Percentiles rank a stretch among this genome's conserved stretches.
Conservation (phyloP, 1,284 basidiomycete genomes). For the Cystobasidium sp. region DNA sequence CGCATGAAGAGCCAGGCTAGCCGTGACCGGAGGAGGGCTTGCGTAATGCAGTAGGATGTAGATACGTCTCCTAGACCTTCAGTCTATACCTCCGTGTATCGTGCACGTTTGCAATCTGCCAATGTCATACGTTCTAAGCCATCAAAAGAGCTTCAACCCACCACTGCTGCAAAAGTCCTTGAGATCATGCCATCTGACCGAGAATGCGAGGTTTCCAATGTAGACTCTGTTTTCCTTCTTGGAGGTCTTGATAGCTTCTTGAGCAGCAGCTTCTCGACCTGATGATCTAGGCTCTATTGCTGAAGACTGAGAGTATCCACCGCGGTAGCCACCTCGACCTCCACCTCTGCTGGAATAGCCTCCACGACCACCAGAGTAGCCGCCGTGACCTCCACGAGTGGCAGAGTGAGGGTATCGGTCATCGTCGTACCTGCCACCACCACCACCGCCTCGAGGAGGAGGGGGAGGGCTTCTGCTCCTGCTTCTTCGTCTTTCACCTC, state of each 20-base stretch:
- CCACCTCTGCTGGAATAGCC: slow-evolving; percentile 4
- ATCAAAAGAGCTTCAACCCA: slow-evolving; percentile 59
- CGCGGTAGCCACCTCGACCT: slow-evolving; percentile 36
- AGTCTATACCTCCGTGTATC: not conserved
- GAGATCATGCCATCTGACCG: slow-evolving; percentile 97
- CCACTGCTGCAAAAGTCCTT: slow-evolving; percentile 87
- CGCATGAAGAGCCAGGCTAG: too few species aligned
- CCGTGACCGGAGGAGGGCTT: not conserved
- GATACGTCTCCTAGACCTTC: not conserved
- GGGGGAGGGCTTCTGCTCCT: slow-evolving; percentile 31
- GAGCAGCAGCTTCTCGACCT: slow-evolving; percentile 50
- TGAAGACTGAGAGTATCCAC: slow-evolving; percentile 6
- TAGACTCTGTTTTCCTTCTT: slow-evolving; percentile 98
- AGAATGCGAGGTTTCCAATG: slow-evolving; percentile 91
- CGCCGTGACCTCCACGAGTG: slow-evolving; percentile 31
- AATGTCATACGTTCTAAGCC: not conserved
- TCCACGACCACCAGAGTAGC: not conserved
- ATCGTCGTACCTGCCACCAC: slow-evolving; percentile 18
- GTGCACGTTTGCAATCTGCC: not conserved
- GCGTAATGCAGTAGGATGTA: not conserved
- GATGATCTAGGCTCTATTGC: slow-evolving; percentile 7
- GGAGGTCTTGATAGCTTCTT: slow-evolving; percentile 74
- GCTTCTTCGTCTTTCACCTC: slow-evolving; percentile 19
- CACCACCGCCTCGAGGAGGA: slow-evolving; percentile 1
- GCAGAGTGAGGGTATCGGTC: slow-evolving; percentile 31